Conservation (phyloP, 148 eudicot genomes). For the Hydrangea macrophylla region DNA sequence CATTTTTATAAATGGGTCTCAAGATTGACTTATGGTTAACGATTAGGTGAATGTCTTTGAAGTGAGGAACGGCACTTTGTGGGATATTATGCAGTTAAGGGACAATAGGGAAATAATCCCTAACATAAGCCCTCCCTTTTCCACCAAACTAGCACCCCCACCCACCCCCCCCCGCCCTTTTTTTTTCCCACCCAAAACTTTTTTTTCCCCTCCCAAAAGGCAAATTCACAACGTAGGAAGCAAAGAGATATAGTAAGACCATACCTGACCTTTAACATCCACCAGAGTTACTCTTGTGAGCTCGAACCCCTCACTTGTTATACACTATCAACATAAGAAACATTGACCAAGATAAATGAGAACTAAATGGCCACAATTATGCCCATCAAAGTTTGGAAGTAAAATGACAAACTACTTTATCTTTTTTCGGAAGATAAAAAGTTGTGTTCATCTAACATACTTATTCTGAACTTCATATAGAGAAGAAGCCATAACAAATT, state of each 20-base stretch:
- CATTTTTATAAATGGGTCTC: too few species aligned
- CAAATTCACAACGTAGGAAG: not conserved
- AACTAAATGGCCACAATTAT: not conserved
- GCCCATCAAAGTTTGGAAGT: not conserved
- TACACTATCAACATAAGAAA: constrained; percentile 43
- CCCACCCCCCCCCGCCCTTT: too few species aligned
- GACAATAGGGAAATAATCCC: not conserved
- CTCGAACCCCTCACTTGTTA: constrained; percentile 84
- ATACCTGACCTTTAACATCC: constrained; percentile 81
- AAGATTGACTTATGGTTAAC: too few species aligned
- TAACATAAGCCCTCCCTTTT: too few species aligned
- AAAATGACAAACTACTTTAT: not conserved
- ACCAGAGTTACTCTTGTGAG: constrained; percentile 88
- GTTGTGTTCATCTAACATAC: too few species aligned
- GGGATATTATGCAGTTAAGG: too few species aligned
- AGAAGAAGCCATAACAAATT: not conserved
- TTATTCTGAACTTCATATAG: not conserved
- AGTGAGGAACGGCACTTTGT: too few species aligned
- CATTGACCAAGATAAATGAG: not conserved
- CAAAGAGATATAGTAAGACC: constrained; percentile 16
- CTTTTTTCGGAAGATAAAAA: too few species aligned
- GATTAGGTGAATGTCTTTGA: too few species aligned
- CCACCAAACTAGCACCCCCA: too few species aligned
- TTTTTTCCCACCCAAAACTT: too few species aligned
- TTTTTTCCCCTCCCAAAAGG: too few species aligned